A percentile compares a stretch with the other conserved stretches of the same genome.
Evolutionary conservation across 73 alveolate genomes (phyloP).

Genomic region (Symbiodinium natans): DNA sequence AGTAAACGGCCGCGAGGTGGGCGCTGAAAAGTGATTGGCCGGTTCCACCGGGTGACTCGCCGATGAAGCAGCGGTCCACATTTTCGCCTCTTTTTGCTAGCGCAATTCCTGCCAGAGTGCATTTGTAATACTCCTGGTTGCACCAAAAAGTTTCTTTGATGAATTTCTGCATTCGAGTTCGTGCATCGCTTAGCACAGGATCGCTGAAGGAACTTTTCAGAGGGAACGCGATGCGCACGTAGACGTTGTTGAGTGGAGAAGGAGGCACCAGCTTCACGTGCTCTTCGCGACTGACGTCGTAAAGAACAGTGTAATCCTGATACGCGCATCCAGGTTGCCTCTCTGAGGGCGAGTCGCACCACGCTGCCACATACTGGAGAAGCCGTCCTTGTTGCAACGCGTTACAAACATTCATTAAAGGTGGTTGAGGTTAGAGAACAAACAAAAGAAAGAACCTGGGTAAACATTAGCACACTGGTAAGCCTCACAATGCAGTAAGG

Average conservation of each 20-base stretch:
- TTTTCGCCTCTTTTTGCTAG: not conserved
- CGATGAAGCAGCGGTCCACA: constrained; percentile 1
- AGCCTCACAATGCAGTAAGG: too few species aligned
- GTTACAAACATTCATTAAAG: too few species aligned
- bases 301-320: not conserved
- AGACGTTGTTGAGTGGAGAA: not conserved
- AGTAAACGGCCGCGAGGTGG: not conserved
- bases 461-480: too few species aligned
- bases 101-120: not conserved
- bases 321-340: not conserved
- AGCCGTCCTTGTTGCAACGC: too few species aligned
- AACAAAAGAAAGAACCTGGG: too few species aligned
- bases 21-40: not conserved
- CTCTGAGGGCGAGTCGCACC: constrained; percentile 13
- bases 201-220: not conserved
- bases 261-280: not conserved
- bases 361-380: not conserved
- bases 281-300: not conserved
- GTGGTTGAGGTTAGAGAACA: too few species aligned
- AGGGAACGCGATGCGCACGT: not conserved
- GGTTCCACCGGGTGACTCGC: not conserved
- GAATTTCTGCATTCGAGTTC: not conserved
- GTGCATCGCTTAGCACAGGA: not conserved
- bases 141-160: not conserved
- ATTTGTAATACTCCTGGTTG: not conserved